These are phyloP conservation scores for Sindora glabra DNA, from an alignment of 306 rosid species.

Conservation along the genomic window DNA sequence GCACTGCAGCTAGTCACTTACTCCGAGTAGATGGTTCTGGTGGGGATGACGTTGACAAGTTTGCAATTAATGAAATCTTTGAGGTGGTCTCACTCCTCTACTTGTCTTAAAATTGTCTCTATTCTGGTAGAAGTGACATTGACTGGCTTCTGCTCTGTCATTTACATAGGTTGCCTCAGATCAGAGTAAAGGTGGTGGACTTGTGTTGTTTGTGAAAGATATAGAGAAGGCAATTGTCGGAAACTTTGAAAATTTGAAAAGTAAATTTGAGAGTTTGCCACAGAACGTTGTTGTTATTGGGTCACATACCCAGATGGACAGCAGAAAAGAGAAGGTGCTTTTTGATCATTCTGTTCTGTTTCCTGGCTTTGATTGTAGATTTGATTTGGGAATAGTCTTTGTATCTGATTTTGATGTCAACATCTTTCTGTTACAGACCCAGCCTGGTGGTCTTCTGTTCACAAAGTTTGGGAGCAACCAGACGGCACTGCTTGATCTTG, in stretches of 20 bases:
- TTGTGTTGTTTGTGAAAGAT: slow-evolving; percentile 80
- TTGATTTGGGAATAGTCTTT: neutral
- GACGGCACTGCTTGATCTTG: slow-evolving; percentile 93
- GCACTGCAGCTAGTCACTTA: slow-evolving; percentile 60
- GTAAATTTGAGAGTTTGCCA: slow-evolving; percentile 65
- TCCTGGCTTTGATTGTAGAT: neutral
- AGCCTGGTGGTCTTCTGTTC: slow-evolving; percentile 75
- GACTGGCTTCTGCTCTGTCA: neutral
- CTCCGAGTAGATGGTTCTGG: slow-evolving; percentile 63
- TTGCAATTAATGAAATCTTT: slow-evolving; percentile 71
- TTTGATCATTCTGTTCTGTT: slow-evolving; percentile 11
- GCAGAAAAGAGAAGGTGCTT: slow-evolving; percentile 78
- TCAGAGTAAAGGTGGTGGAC: slow-evolving; percentile 55
- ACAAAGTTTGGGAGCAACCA: slow-evolving; percentile 86
- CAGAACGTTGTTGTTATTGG: slow-evolving; percentile 79
- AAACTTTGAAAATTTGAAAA: slow-evolving; percentile 55
- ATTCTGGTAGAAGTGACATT: slow-evolving; percentile 16
- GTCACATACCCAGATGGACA: slow-evolving; percentile 81
- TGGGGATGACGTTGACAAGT: slow-evolving; percentile 71
- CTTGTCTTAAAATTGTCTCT: slow-evolving; percentile 3
- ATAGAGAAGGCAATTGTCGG: slow-evolving; percentile 73
- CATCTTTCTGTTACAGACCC: slow-evolving; percentile 43
- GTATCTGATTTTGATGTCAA: slow-evolving; percentile 10
- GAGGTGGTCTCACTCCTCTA: slow-evolving; percentile 44
- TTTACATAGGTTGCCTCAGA: slow-evolving; percentile 52